These are phyloP conservation scores for Suillus bovinus DNA, from an alignment of 768 basidiomycete species.

Conservation along the genomic window DNA sequence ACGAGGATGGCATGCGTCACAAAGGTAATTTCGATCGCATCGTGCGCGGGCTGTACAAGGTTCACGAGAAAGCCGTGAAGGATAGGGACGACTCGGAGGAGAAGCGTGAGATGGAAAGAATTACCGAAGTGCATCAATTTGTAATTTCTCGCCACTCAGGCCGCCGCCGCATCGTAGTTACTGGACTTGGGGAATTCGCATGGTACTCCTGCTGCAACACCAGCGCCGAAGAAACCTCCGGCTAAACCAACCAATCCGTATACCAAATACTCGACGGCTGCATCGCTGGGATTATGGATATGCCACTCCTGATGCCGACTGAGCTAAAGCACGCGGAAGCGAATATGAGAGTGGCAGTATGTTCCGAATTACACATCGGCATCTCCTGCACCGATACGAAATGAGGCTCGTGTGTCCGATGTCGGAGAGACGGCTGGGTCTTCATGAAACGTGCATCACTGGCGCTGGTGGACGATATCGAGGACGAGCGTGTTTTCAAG, in stretches of 20 bases:
- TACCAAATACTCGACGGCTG: slow-evolving; percentile 87
- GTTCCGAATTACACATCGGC: slow-evolving; percentile 40
- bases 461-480: slow-evolving; percentile 48
- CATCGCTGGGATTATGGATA: slow-evolving; percentile 82
- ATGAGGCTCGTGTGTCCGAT: neutral
- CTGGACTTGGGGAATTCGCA: slow-evolving; percentile 48
- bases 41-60: slow-evolving; percentile 90
- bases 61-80: slow-evolving; percentile 84
- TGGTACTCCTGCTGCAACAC: slow-evolving; percentile 31
- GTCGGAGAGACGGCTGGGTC: slow-evolving; percentile 17
- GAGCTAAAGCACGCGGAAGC: slow-evolving; percentile 61
- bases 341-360: slow-evolving; percentile 71
- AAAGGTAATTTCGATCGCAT: slow-evolving; percentile 93
- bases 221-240: slow-evolving; percentile 40
- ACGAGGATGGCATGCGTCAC: slow-evolving; percentile 92
- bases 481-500: slow-evolving; percentile 55
- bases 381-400: slow-evolving; percentile 20
- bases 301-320: slow-evolving; percentile 73
- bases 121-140: slow-evolving; percentile 65
- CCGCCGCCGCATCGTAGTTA: slow-evolving; percentile 77
- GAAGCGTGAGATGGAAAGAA: slow-evolving; percentile 79
- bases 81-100: slow-evolving; percentile 87
- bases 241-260: slow-evolving; percentile 62
- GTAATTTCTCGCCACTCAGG: slow-evolving; percentile 39
- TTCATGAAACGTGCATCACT: slow-evolving; percentile 39